Base-by-base conservation (phyloP, 371 early-diverging fungal species). In the Mortierella sp. region DNA sequence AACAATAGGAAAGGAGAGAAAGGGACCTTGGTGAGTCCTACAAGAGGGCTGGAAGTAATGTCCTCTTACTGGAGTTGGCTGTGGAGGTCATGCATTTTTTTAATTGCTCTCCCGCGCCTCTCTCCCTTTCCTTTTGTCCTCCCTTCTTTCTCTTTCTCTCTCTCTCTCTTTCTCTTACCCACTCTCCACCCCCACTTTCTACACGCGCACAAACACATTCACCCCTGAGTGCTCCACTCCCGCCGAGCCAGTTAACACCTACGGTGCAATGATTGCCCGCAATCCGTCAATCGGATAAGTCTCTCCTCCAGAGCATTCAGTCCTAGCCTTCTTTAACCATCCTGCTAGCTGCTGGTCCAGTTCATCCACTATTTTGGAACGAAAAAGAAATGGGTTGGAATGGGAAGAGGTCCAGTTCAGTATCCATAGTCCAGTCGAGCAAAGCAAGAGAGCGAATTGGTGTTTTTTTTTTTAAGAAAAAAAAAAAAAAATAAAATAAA, bases 211-310 rank as follows among this genome's bases (percentile, higher is more conserved):
- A n/a, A n/a, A n/a, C 37, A 37, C 37, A 37, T 9, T 5, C 37
- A 37, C 37, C 37, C 37, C 37, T 37, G 37, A 37, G 9, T 37
- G 9, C 37, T n/a, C 37, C 37, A 9, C 37, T 5, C 37, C 9
- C 37, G 3, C 37, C 9, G 37, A 5, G 37, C 5, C 3, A 37
- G 37, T 9, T 37, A 37, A 5, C 37, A 37, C 87, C 86, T 87
- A 94, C 92, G 95, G 96, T 55, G 88, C 95, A 73, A 96, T 95
- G 64, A 97, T 89, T 14, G 95, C 96, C 26, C 92, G 84, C 12
- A 86, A 85, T 0, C 84, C 86, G 5, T 72, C 19, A 26, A 92
- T 84, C 1, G 93, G 92, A 46, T 84, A 72, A 1, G 66, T 43
- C 30, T 82, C 81, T 7, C 72, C 71, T 15, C 77, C 68, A 15